Percentiles rank a stretch among this genome's conserved stretches.
phyloP scores from a whole-genome alignment of 2,329 filamentous ascomycete species.

The Sclerotinia spermophila region DNA sequence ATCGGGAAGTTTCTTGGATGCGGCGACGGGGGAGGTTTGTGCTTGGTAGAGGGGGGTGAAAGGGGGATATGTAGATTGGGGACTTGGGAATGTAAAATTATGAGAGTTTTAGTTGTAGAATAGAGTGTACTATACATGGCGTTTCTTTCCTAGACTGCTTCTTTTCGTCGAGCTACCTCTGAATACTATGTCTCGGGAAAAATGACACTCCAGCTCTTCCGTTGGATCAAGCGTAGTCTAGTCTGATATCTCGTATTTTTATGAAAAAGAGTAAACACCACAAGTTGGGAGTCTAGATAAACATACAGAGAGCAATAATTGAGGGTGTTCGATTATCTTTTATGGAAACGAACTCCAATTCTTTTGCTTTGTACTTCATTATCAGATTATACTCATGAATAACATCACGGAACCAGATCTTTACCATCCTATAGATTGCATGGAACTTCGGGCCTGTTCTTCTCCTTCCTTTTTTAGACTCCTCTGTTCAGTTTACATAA shows the following conservation, averaged over 20 bases:
- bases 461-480: background rate
- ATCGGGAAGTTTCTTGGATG: conserved; percentile 23
- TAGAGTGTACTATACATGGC: background rate
- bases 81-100: background rate
- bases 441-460: background rate
- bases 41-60: conserved; percentile 23
- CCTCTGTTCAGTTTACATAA: background rate
- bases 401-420: background rate
- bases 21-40: conserved; percentile 19
- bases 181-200: background rate
- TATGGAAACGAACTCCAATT: background rate
- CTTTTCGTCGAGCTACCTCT: no score
- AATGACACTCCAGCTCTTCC: background rate
- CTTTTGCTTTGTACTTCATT: background rate
- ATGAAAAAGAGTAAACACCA: background rate
- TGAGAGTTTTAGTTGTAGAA: background rate
- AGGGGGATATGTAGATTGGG: no score
- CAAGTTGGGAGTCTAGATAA: background rate
- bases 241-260: background rate
- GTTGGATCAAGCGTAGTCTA: background rate
- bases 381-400: background rate
- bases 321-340: background rate
- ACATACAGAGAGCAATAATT: background rate
- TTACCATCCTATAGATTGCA: background rate
- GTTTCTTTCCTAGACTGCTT: background rate